Conservation (phyloP, 1,284 basidiomycete species). For the Apiotrichum veenhuisii region DNA sequence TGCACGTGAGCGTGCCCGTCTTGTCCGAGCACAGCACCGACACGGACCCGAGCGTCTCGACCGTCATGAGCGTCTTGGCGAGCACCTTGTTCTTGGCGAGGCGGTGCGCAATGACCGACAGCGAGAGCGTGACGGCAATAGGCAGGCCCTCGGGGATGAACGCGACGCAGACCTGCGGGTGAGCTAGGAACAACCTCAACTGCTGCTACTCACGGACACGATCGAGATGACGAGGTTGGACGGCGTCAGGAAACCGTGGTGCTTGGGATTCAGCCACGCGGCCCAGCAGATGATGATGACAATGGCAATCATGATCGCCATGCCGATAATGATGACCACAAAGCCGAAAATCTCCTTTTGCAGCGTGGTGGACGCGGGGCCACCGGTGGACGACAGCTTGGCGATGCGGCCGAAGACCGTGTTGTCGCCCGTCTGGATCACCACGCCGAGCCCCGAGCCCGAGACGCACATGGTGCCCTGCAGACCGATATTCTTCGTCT, state of each 20-base stretch:
- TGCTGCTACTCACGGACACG: slow-evolving; percentile 47
- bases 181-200: neutral
- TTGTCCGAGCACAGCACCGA: slow-evolving; percentile 61
- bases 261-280: slow-evolving; percentile 52
- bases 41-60: slow-evolving; percentile 60
- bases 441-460: slow-evolving; percentile 57
- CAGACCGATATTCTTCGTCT: slow-evolving; percentile 63
- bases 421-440: slow-evolving; percentile 59
- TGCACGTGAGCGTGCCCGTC: slow-evolving; percentile 56
- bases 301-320: slow-evolving; percentile 55
- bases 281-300: slow-evolving; percentile 58
- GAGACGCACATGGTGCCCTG: slow-evolving; percentile 62
- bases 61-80: slow-evolving; percentile 60
- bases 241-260: slow-evolving; percentile 59
- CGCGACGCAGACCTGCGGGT: slow-evolving; percentile 55
- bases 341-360: slow-evolving; percentile 51
- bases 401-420: slow-evolving; percentile 62
- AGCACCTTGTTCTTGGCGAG: slow-evolving; percentile 59
- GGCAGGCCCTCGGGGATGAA: slow-evolving; percentile 60
- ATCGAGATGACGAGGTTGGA: slow-evolving; percentile 59
- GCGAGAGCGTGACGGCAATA: slow-evolving; percentile 51
- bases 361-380: slow-evolving; percentile 49
- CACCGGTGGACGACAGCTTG: slow-evolving; percentile 55
- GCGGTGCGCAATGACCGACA: slow-evolving; percentile 54
- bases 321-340: slow-evolving; percentile 51